Evolutionary conservation across 441 rosid species (phyloP), one percentile per base, ranked within the genome.

Genomic region (Populus trichocarpa): DNA sequence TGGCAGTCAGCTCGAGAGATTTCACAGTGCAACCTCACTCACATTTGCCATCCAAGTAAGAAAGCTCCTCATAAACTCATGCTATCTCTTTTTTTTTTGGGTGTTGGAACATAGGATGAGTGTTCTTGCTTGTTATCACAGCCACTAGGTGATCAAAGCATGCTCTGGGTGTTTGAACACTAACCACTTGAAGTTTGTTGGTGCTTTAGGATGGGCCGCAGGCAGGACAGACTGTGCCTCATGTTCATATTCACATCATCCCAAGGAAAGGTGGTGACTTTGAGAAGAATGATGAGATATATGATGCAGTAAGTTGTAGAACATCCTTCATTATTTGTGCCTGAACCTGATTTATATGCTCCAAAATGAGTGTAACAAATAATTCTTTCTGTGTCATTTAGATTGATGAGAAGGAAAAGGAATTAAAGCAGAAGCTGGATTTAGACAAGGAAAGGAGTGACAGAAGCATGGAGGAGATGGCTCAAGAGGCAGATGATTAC

Each of bases 171-270:
- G 57, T 26, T 32, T n/a, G 16, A 12, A 61, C 63, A 69, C 42
- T 67, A 70, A 78, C 28, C 59, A 23, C 67, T 64, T 36, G 23
- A 8, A 28, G 28, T 36, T 8, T 72, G 26, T 66, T 75, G 70
- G 42, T 28, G 46, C 35, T 5, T 69, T 84, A 96, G 98, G 99
- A 96, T 78, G 97, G 97, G 25, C 98, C 97, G 12, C 85, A 94
- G 64, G 89, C 98, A 33, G 99, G 99, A 74, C 98, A 94, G 90
- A 90, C 93, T 9, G 98, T 96, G 76, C 88, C 97, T 18, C 97
- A 96, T 86, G 93, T 94, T 75, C 99, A 96, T 83, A 84, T 96
- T 87, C 98, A 96, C 82, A 82, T 96, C 80, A 79, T 96, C 78
- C 98, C 98, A 0, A 89, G 98, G 80, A 92, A 87, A 85, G 90